Evolutionary conservation across 148 eudicot genomes (phyloP).

Genomic region (Tetragonia tetragonoides): DNA sequence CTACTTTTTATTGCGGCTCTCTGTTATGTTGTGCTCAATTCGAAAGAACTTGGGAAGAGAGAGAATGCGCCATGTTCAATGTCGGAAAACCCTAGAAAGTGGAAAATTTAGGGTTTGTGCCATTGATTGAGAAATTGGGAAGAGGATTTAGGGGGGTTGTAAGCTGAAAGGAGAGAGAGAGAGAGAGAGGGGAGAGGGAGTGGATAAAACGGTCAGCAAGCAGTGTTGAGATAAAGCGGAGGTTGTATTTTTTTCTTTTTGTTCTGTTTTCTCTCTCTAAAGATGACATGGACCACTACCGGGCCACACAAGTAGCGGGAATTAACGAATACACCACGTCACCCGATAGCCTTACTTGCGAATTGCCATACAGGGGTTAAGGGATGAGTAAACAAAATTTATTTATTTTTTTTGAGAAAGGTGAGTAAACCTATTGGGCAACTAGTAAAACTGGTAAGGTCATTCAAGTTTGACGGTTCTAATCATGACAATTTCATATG

Average conservation of each 20-base stretch:
- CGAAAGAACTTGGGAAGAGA: background rate
- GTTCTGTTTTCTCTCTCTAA: background rate
- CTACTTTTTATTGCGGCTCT: background rate
- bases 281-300: constrained; percentile 13
- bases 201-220: constrained; percentile 23
- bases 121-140: constrained; percentile 1
- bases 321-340: too few relatives aligned
- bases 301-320: constrained; percentile 13
- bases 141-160: constrained; percentile 6
- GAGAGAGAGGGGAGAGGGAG: background rate
- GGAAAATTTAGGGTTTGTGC: background rate
- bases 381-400: too few relatives aligned
- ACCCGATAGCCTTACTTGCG: too few relatives aligned
- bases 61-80: background rate
- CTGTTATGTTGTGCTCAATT: constrained; percentile 1
- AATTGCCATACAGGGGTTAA: too few relatives aligned
- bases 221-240: constrained; percentile 12
- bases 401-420: too few relatives aligned
- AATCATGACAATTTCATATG: too few relatives aligned
- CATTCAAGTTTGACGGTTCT: too few relatives aligned
- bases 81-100: background rate
- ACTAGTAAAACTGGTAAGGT: too few relatives aligned
- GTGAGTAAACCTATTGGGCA: too few relatives aligned
- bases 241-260: constrained; percentile 1
- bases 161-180: constrained; percentile 1